phyloP scores from a whole-genome alignment of 2,329 filamentous ascomycete species.

The Trichoderma polysporum region DNA sequence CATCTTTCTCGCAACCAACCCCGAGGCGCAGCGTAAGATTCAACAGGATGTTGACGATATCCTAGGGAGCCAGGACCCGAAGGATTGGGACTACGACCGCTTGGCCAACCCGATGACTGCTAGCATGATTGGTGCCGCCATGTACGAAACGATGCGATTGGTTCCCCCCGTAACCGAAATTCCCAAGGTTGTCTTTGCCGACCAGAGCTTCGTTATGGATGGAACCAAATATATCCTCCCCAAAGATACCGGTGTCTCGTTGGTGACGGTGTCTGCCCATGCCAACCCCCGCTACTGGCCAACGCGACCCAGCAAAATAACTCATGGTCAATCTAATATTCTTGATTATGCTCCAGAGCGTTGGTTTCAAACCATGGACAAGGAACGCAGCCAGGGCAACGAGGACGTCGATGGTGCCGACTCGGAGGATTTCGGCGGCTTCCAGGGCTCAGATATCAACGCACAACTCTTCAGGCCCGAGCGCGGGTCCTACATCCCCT shows the following conservation, averaged over 20 bases:
- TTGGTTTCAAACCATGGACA: slow-evolving; percentile 56
- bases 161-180: slow-evolving; percentile 70
- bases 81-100: slow-evolving; percentile 69
- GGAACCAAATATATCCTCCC: slow-evolving; percentile 61
- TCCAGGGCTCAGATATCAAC: slow-evolving; percentile 60
- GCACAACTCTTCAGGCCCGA: slow-evolving; percentile 59
- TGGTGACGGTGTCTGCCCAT: slow-evolving; percentile 58
- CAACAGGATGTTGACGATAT: slow-evolving; percentile 69
- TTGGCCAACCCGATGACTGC: slow-evolving; percentile 65
- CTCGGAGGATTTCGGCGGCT: slow-evolving; percentile 58
- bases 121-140: slow-evolving; percentile 69
- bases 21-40: slow-evolving; percentile 61
- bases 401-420: slow-evolving; percentile 34
- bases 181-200: slow-evolving; percentile 61
- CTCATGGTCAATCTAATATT: slow-evolving; percentile 53
- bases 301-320: slow-evolving; percentile 45
- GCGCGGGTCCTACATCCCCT: slow-evolving; percentile 57
- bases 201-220: slow-evolving; percentile 59
- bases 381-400: slow-evolving; percentile 33
- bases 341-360: slow-evolving; percentile 70
- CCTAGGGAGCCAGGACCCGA: slow-evolving; percentile 56
- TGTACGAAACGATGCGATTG: slow-evolving; percentile 75
- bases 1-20: slow-evolving; percentile 65
- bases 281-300: slow-evolving; percentile 75
- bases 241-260: slow-evolving; percentile 51